Base-by-base conservation (phyloP, 257 asterid species). In the Solanum rostratum region DNA sequence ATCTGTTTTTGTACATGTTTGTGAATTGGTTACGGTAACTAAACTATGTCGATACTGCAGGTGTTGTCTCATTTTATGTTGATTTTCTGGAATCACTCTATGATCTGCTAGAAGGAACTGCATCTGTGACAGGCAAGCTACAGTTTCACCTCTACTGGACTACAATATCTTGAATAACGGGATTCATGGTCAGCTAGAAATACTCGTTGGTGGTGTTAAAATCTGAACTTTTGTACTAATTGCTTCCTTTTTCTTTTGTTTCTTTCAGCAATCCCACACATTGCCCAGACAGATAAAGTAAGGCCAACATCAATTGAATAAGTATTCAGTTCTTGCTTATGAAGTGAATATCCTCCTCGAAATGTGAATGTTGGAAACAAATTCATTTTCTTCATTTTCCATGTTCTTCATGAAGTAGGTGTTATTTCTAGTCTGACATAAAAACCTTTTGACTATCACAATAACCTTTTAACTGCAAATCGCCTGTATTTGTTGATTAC, bases 11-110 rank as follows among this genome's bases (percentile, higher is more conserved):
- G 5, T 63, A 30, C 45, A 33, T 55, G 55, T 59, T 27, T 54
- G 27, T 74, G 10, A 43, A 53, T 41, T 29, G 43, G 50, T 27
- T 53, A 84, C 52, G 10, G 45, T 41, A 22, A 19, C 60, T 37
- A 81, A 86, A 71, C 33, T 37, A 63, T 85, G 68, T 49, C 27
- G 79, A 54, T 87, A 84, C 57, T 88, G 84, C 88, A 96, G 98
- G 99, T 86, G 91, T 95, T 76, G n/a, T 93, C 70, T 88, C 98
- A 18, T 96, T 96, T 87, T 96, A 96, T 91, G 87, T 90, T 84
- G 87, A 87, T 18, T 95, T 93, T 87, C 82, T 96, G 94, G 98
- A 92, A 88, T 92, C 92, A 37, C 85, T 96, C 1, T 93, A 83
- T 89, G 95, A 89, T 87, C 91, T 91, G 45, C 74, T 95, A 80